Evolutionary conservation across 441 rosid genomes (phyloP).

Genomic region (Sinapis alba): DNA sequence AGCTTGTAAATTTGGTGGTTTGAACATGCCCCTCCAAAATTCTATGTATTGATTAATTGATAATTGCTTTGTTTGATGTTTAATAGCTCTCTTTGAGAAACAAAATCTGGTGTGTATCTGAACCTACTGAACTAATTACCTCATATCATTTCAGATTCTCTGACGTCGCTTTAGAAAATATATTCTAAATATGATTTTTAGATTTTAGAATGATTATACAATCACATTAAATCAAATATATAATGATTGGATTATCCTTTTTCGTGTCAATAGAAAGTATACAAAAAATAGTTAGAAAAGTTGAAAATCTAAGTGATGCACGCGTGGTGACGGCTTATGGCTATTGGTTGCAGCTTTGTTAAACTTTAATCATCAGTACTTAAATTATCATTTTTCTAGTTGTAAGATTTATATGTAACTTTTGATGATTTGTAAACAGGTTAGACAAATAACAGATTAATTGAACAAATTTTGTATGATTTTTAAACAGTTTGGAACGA

Average conservation of each 20-base stretch:
- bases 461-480: not conserved
- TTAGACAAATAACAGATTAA: not conserved
- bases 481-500: not conserved
- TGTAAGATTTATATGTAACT: not conserved
- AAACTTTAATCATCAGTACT: not conserved
- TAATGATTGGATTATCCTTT: constrained; percentile 8
- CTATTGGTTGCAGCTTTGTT: not conserved
- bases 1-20: not conserved
- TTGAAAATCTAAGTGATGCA: constrained; percentile 16
- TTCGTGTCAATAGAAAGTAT: not conserved
- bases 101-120: not conserved
- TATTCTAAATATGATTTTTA: constrained; percentile 2
- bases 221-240: constrained; percentile 9
- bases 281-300: not conserved
- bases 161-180: not conserved
- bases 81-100: not conserved
- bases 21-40: not conserved
- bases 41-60: not conserved
- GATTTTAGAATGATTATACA: constrained; percentile 19
- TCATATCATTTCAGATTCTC: not conserved
- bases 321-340: constrained; percentile 19
- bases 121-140: not conserved
- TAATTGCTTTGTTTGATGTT: not conserved
- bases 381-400: not conserved
- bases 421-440: not conserved